Evolutionary conservation across 306 rosid species (phyloP).

Genomic region (Quercus ilex): DNA sequence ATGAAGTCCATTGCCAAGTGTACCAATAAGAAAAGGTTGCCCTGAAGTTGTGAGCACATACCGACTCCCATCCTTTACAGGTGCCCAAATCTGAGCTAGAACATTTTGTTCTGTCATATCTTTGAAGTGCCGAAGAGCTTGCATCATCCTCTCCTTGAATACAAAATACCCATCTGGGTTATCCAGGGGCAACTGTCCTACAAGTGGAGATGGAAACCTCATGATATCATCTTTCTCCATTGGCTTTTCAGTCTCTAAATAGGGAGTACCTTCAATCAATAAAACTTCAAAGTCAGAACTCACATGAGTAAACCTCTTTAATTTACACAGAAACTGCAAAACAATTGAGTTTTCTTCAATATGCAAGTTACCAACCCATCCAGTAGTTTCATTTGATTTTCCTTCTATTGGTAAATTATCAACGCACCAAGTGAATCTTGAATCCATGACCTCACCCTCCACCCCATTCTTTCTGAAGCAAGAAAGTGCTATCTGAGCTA

Average conservation of each 20-base stretch:
- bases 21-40: slow-evolving; percentile 81
- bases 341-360: background rate
- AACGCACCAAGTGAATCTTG: too few species aligned
- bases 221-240: slow-evolving; percentile 37
- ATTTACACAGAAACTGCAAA: background rate
- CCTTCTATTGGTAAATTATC: too few species aligned
- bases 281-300: slow-evolving; percentile 30
- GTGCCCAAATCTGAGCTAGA: slow-evolving; percentile 93
- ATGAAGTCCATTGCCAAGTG: slow-evolving; percentile 65
- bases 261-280: slow-evolving; percentile 46
- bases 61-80: slow-evolving; percentile 53
- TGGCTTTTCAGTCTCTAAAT: slow-evolving; percentile 32
- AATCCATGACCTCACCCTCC: too few species aligned
- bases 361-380: too few species aligned
- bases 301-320: slow-evolving; percentile 6
- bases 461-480: too few species aligned
- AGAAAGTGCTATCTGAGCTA: too few species aligned
- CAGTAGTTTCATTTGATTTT: too few species aligned
- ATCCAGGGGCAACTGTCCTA: slow-evolving; percentile 38
- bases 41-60: slow-evolving; percentile 74
- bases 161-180: slow-evolving; percentile 46
- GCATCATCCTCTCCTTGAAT: slow-evolving; percentile 80
- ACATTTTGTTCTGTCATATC: slow-evolving; percentile 65
- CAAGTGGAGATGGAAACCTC: slow-evolving; percentile 32
- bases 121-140: slow-evolving; percentile 72